These are phyloP conservation scores for Daldinia vernicosa DNA, from an alignment of 495 filamentous ascomycete species.

Conservation along the genomic window DNA sequence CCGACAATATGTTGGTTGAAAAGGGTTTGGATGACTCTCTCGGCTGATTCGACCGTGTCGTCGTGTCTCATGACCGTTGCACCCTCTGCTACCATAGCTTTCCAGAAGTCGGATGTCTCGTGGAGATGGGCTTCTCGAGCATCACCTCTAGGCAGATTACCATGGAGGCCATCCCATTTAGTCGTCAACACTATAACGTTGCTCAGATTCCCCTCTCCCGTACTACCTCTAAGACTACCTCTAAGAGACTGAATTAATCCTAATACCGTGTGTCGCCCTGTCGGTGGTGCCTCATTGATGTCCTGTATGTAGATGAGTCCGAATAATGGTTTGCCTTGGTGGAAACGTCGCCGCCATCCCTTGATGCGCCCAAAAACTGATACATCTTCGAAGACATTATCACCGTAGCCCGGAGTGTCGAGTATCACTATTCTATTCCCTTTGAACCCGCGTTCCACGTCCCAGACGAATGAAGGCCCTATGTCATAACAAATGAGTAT, in stretches of 20 bases:
- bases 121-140: not conserved
- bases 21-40: not conserved
- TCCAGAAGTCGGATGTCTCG: not conserved
- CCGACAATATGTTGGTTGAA: not conserved
- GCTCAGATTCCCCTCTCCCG: not conserved
- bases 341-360: not conserved
- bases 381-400: not conserved
- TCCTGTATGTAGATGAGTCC: not conserved
- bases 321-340: not conserved
- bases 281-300: not conserved
- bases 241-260: too few relatives aligned
- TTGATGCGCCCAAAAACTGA: not conserved
- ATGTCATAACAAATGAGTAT: not conserved
- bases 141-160: not conserved
- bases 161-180: not conserved
- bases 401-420: not conserved
- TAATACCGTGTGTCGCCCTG: too few relatives aligned
- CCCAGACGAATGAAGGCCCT: not conserved
- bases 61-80: not conserved
- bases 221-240: not conserved
- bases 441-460: not conserved
- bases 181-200: not conserved
- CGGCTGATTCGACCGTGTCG: not conserved
- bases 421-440: not conserved
- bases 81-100: not conserved